A percentile compares a stretch with the other conserved stretches of the same genome.
Conservation (phyloP, 257 asterid genomes). For the Avicennia marina region DNA sequence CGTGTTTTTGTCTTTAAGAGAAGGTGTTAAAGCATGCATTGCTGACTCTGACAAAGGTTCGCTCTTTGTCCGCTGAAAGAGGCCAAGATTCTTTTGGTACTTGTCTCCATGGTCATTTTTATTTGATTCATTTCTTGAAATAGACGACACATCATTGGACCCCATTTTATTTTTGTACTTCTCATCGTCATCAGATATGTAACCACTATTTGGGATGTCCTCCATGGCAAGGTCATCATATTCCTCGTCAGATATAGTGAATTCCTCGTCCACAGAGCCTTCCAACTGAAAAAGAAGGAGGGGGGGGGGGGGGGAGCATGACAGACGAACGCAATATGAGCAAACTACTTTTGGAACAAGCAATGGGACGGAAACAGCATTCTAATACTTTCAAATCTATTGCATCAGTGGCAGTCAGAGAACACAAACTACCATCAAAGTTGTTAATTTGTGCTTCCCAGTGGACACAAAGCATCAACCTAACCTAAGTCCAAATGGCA, state of each 20-base stretch:
- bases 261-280: conserved; percentile 91
- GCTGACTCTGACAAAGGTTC: conserved; percentile 33
- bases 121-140: conserved; percentile 21
- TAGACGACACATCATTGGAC: conserved; percentile 14
- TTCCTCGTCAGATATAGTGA: conserved; percentile 80
- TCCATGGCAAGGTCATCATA: conserved; percentile 85
- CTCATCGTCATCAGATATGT: conserved; percentile 47
- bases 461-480: no score
- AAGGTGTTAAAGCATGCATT: conserved; percentile 20
- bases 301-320: neutral
- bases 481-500: neutral
- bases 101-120: conserved; percentile 23
- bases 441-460: no score
- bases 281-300: conserved; percentile 43
- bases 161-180: conserved; percentile 16
- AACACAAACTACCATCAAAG: no score
- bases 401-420: neutral
- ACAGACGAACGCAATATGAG: neutral
- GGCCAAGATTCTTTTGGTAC: conserved; percentile 29
- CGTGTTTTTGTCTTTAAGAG: conserved; percentile 32
- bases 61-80: conserved; percentile 33
- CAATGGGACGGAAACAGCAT: neutral
- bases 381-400: neutral
- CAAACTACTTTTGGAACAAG: neutral
- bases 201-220: conserved; percentile 46